These are phyloP conservation scores for Rhodomyrtus tomentosa DNA, from an alignment of 345 rosid genomes.

Conservation along the genomic window DNA sequence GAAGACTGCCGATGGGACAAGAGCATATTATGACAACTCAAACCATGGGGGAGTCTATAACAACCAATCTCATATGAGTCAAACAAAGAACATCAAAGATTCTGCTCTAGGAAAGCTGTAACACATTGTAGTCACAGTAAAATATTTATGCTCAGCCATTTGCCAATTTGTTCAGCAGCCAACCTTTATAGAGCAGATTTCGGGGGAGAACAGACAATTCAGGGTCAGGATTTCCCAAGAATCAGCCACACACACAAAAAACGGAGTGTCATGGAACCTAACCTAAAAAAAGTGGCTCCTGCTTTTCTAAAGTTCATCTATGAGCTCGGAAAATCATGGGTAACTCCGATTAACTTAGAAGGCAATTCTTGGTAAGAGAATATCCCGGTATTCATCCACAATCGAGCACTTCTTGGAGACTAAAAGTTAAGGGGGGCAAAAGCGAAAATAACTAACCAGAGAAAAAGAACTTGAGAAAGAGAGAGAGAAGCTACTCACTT, in stretches of 20 bases:
- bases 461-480: neutral
- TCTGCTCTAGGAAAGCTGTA: neutral
- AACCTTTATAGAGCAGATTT: neutral
- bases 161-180: neutral
- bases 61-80: neutral
- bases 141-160: neutral
- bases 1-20: neutral
- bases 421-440: neutral
- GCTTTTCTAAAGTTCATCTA: neutral
- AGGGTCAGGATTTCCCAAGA: neutral
- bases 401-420: neutral
- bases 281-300: neutral
- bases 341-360: neutral
- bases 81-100: neutral
- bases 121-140: neutral
- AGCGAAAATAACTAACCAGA: neutral
- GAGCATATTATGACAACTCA: neutral
- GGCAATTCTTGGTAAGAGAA: neutral
- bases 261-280: neutral
- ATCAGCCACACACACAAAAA: neutral
- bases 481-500: slow-evolving; percentile 16
- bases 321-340: neutral
- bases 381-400: neutral
- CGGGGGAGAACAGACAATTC: neutral
- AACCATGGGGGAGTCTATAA: neutral